Percentiles rank a stretch among this genome's conserved stretches.
These are phyloP conservation scores for Magnolia kwangsiensis DNA, from an alignment of 164 flowering plant species.

Conservation along the genomic window DNA sequence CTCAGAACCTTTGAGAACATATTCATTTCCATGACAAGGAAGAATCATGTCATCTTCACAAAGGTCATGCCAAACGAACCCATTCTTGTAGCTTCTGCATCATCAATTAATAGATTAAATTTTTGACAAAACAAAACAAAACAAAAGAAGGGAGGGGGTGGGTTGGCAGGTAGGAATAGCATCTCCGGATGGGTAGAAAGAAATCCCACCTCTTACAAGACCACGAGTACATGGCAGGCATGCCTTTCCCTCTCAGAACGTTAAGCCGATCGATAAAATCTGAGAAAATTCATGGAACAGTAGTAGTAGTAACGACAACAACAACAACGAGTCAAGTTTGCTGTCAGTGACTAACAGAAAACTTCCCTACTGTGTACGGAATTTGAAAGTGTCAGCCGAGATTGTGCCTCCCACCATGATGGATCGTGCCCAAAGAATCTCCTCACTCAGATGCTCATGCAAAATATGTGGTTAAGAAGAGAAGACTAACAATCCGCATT, in stretches of 20 bases:
- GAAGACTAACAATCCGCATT: too few species aligned
- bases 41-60: conserved; percentile 77
- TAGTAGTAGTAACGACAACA: background rate
- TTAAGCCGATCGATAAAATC: conserved; percentile 84
- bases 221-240: conserved; percentile 91
- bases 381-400: too few species aligned
- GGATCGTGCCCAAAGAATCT: too few species aligned
- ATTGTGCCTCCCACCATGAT: too few species aligned
- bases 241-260: conserved; percentile 83
- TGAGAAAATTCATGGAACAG: conserved; percentile 12
- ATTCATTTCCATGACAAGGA: conserved; percentile 85
- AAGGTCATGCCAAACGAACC: conserved; percentile 97
- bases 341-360: too few species aligned
- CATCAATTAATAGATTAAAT: background rate
- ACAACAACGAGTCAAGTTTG: too few species aligned
- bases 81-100: conserved; percentile 86
- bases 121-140: background rate
- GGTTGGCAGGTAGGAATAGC: background rate
- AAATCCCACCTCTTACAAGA: conserved; percentile 80
- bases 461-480: too few species aligned
- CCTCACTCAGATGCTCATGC: too few species aligned
- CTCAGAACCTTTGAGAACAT: conserved; percentile 95
- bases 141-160: background rate
- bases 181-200: background rate
- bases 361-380: too few species aligned